Percentiles rank a stretch among this genome's conserved stretches.
These are phyloP conservation scores for Cadophora sp. DNA, from an alignment of 2,329 filamentous ascomycete species.

Conservation along the genomic window DNA sequence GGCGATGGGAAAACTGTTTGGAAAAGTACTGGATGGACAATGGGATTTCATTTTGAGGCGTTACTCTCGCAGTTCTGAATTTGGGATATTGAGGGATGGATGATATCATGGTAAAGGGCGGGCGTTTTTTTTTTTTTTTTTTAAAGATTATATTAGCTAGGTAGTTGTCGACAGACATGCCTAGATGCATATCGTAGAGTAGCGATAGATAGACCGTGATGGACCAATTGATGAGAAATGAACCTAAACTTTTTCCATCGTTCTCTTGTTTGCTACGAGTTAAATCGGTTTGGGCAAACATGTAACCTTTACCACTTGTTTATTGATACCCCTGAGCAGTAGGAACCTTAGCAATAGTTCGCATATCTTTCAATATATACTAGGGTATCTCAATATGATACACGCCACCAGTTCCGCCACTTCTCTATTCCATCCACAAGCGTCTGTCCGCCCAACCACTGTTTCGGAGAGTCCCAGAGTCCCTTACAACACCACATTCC, in stretches of 20 bases:
- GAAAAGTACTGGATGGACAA: too few species aligned
- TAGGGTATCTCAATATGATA: slow-evolving; percentile 2
- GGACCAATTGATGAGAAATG: slow-evolving; percentile 8
- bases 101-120: slow-evolving; percentile 4
- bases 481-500: slow-evolving; percentile 30
- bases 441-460: not conserved
- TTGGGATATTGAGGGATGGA: not conserved
- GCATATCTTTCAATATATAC: slow-evolving; percentile 2
- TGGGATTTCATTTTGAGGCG: not conserved
- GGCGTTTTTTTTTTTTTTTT: not conserved
- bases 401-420: not conserved
- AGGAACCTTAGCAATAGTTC: too few species aligned
- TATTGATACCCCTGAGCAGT: not conserved
- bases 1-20: too few species aligned
- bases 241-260: not conserved
- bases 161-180: slow-evolving; percentile 7
- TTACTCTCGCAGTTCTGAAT: not conserved
- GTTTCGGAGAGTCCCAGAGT: too few species aligned
- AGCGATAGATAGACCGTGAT: slow-evolving; percentile 13
- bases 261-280: not conserved
- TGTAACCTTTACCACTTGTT: not conserved
- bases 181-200: slow-evolving; percentile 7
- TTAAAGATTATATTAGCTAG: not conserved
- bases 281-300: not conserved
- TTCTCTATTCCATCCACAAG: not conserved